Base-by-base conservation (phyloP, 345 rosid genomes). In the Salix koriyanagi region DNA sequence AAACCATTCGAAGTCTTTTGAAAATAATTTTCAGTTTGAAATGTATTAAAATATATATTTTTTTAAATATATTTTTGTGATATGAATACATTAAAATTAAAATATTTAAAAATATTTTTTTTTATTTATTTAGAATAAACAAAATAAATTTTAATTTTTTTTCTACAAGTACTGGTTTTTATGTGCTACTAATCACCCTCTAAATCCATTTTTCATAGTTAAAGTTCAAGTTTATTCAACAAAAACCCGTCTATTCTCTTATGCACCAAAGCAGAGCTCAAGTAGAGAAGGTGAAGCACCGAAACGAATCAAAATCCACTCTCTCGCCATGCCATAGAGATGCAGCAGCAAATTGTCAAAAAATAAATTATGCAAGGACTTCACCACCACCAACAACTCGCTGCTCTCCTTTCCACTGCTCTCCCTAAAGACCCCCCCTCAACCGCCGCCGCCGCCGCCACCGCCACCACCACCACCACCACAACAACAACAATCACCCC, bases 311-410 rank as follows among this genome's bases (percentile, higher is more conserved):
- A 50, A 16, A 50, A 50, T 4, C n/a, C 56, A 50, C 32, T 9
- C 28, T 61, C 34, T 2, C 66, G 30, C 32, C 34, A 41, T 12
- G 28, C 25, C 50, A 1, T 34, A 41, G 41, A 42, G 68, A 15
- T 14, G 60, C 72, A 23, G 37, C 10, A 42, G 21, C 70, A 21
- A 6, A 21, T 5, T 9, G 74, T 4, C 19, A 15, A 50, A 18
- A 15, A 16, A 76, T 75, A 79, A 62, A 87, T 76, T 88, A 89
- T 87, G 89, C 91, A 90, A 88, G 90, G 93, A 56, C 81, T 89
- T 69, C 93, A 89, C 79, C 91, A 86, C 79, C 91, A 90, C 73
- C 98, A 90, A 66, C 91, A 94, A 79, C 89, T 94, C 65, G 89
- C 87, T 16, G 88, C 91, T 44, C 96, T 92, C 52, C 96, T 92